Conservation (phyloP, 164 flowering plant genomes). For the Sedum album region DNA sequence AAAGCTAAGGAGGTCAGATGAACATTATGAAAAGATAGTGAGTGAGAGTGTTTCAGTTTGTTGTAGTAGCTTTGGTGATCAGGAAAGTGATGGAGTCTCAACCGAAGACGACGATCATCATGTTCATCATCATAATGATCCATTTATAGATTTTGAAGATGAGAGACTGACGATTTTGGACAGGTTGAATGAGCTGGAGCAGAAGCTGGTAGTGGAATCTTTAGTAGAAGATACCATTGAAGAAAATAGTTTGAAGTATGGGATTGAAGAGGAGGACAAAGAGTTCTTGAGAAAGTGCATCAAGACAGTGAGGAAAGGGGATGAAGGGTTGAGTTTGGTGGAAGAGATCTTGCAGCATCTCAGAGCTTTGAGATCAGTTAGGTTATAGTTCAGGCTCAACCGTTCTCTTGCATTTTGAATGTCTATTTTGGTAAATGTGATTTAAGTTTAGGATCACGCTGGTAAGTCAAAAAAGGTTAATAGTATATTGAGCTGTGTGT, state of each 20-base stretch:
- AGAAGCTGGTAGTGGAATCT: slow-evolving; percentile 53
- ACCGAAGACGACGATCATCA: slow-evolving; percentile 30
- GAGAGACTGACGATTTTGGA: slow-evolving; percentile 72
- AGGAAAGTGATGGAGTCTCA: slow-evolving; percentile 61
- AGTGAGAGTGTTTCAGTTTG: slow-evolving; percentile 46
- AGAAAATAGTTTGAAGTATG: slow-evolving; percentile 25
- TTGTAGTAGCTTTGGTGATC: slow-evolving; percentile 51
- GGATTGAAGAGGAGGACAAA: slow-evolving; percentile 67
- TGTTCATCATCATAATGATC: slow-evolving; percentile 27
- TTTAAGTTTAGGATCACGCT: no score
- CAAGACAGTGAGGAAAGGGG: slow-evolving; percentile 78
- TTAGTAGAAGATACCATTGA: slow-evolving; percentile 17
- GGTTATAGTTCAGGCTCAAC: background rate
- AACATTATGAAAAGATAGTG: slow-evolving; percentile 30
- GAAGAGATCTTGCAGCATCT: slow-evolving; percentile 84
- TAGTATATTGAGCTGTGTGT: no score
- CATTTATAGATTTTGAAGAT: slow-evolving; percentile 66
- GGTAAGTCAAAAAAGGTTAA: no score
- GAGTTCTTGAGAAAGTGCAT: slow-evolving; percentile 81
- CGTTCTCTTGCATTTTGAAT: background rate
- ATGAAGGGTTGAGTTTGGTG: slow-evolving; percentile 76
- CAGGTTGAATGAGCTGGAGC: slow-evolving; percentile 75
- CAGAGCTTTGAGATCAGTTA: slow-evolving; percentile 43
- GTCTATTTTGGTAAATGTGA: no score
- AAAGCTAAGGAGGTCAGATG: slow-evolving; percentile 37